These are phyloP conservation scores for Colletotrichum eleusines DNA, from an alignment of 2,329 filamentous ascomycete species.

Conservation along the genomic window DNA sequence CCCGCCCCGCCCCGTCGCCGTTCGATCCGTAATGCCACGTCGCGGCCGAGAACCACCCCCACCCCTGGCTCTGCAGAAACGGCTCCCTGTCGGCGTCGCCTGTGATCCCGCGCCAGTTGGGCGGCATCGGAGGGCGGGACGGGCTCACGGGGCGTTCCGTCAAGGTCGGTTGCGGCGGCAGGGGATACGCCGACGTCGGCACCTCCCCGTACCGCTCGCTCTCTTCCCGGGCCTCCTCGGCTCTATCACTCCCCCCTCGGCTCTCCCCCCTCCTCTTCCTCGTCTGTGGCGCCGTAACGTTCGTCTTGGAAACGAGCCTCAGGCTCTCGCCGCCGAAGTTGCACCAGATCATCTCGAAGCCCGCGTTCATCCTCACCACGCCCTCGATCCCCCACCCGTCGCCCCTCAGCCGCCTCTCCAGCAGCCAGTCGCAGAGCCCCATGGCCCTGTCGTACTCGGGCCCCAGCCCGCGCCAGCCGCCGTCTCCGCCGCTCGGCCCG, in stretches of 20 bases:
- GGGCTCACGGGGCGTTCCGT: slow-evolving; percentile 52
- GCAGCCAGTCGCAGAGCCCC: slow-evolving; percentile 61
- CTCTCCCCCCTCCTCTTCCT: slow-evolving; percentile 11
- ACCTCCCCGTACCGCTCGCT: slow-evolving; percentile 22
- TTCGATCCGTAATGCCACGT: slow-evolving; percentile 57
- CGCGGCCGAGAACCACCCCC: slow-evolving; percentile 60
- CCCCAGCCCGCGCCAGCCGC: slow-evolving; percentile 51
- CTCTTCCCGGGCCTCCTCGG: slow-evolving; percentile 27
- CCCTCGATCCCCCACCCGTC: slow-evolving; percentile 61
- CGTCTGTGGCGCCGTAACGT: slow-evolving; percentile 59
- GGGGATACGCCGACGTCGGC: slow-evolving; percentile 49
- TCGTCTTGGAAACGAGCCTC: slow-evolving; percentile 57
- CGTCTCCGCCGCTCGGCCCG: slow-evolving; percentile 47
- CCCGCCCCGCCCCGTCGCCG: slow-evolving; percentile 52
- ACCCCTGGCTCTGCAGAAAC: slow-evolving; percentile 54
- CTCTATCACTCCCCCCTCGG: neutral
- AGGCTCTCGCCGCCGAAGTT: slow-evolving; percentile 60
- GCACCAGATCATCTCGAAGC: slow-evolving; percentile 66
- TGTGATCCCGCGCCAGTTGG: slow-evolving; percentile 51
- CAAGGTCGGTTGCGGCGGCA: slow-evolving; percentile 53
- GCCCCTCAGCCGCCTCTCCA: slow-evolving; percentile 55
- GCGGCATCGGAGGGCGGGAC: slow-evolving; percentile 51
- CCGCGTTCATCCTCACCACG: slow-evolving; percentile 64
- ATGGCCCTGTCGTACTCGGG: slow-evolving; percentile 62
- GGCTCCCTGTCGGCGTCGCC: slow-evolving; percentile 50